These are phyloP conservation scores for Hyaloscypha hepaticicola DNA, from an alignment of 495 filamentous ascomycete species.

Conservation along the genomic window DNA sequence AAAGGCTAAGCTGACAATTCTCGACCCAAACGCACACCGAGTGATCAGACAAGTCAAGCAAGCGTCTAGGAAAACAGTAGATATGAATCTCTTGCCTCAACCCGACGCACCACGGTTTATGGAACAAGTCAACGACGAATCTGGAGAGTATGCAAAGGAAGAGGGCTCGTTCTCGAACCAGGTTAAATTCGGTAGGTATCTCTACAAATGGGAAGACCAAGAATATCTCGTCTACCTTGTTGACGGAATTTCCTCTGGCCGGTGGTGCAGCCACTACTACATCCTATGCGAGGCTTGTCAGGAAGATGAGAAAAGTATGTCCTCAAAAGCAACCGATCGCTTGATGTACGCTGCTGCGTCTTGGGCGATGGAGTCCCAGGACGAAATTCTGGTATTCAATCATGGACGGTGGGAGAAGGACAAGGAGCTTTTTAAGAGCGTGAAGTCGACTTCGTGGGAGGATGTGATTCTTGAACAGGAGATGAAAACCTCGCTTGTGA, in stretches of 20 bases:
- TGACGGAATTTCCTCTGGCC: not conserved
- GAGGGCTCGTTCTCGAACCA: not conserved
- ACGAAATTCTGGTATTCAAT: conserved; percentile 66
- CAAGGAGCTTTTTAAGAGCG: conserved; percentile 52
- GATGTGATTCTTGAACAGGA: conserved; percentile 59
- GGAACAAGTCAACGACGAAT: too few relatives aligned
- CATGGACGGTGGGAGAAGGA: conserved; percentile 56
- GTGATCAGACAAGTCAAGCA: too few relatives aligned
- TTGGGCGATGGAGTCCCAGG: conserved; percentile 51
- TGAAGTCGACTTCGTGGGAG: conserved; percentile 54
- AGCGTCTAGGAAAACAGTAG: too few relatives aligned
- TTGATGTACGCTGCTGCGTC: conserved; percentile 16
- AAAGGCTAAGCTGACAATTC: too few relatives aligned
- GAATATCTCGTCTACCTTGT: conserved; percentile 1
- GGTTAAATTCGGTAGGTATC: not conserved
- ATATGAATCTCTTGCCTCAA: too few relatives aligned
- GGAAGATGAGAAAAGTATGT: too few relatives aligned
- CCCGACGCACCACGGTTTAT: too few relatives aligned
- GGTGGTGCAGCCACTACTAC: not conserved
- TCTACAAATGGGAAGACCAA: not conserved
- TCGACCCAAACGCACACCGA: too few relatives aligned
- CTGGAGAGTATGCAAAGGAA: too few relatives aligned
- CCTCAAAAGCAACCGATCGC: not conserved
- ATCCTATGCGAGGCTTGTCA: too few relatives aligned
- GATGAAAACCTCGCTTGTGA: conserved; percentile 58